Conservation (phyloP, 345 rosid species). For the Populus davidiana region DNA sequence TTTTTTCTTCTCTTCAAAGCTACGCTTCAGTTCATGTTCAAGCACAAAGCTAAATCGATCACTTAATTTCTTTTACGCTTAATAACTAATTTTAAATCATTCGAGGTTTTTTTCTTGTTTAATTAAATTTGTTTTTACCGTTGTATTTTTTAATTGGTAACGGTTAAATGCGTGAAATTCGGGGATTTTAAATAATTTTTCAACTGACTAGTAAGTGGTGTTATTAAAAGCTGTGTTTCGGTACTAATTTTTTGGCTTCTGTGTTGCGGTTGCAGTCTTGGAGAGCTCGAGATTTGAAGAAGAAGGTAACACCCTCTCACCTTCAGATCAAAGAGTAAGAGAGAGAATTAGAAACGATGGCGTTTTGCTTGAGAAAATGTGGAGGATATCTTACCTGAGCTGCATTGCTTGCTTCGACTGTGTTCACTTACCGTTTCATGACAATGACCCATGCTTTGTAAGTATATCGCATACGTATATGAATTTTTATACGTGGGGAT, state of each 20-base stretch:
- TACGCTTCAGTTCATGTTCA: constrained; percentile 3
- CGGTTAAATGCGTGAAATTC: constrained; percentile 27
- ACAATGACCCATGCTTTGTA: constrained; percentile 1
- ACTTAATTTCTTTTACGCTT: background rate
- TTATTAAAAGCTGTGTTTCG: background rate
- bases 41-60: background rate
- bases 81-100: background rate
- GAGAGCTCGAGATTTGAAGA: constrained; percentile 25
- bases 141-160: constrained; percentile 9
- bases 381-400: constrained; percentile 11
- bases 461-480: background rate
- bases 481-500: background rate
- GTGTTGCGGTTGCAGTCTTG: constrained; percentile 7
- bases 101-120: background rate
- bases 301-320: background rate
- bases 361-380: constrained; percentile 8
- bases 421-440: constrained; percentile 15
- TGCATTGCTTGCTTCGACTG: constrained; percentile 11
- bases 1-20: constrained; percentile 18
- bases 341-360: constrained; percentile 14
- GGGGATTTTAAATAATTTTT: background rate
- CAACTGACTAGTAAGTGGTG: constrained; percentile 7
- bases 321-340: constrained; percentile 31
- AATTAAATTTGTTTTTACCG: background rate
- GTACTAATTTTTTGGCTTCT: background rate